Evolutionary conservation across 208 protist genomes (phyloP), one percentile per base, ranked within the genome.

Genomic region (Crithidia thermophila): DNA sequence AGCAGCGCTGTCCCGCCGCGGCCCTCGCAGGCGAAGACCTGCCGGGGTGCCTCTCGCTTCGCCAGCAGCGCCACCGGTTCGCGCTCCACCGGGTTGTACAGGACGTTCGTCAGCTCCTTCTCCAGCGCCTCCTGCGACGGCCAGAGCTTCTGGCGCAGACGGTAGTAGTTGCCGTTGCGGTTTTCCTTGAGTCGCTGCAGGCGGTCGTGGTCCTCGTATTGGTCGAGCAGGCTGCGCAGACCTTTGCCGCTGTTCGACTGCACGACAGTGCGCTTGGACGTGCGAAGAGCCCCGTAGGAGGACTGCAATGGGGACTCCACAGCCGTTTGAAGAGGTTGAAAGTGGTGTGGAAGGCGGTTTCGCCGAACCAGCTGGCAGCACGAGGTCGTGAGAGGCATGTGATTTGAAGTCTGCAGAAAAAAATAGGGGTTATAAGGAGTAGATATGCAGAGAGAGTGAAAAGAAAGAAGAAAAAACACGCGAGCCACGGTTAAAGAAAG

Each of bases 61-160:
- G 84, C 82, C 62, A 94, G 60, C 50, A 90, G 63, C 18, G 59
- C 64, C 0, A 90, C 42, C 39, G 90, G 87, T 30, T 77, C 79
- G 5, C 84, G 83, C 75, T 94, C 87, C n/a, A 86, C 85, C 1
- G 80, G 45, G 70, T 75, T 77, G 60, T 94, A 95, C 16, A 75
- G 53, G 33, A 68, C 13, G 42, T 85, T 72, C 21, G 85, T 95
- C 65, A 91, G 57, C 0, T 43, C 79, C 21, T 46, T 68, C 69
- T 95, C 90, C 33, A 94, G 56, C 3, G 81, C 75, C 65, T 91
- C 87, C 61, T 70, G 55, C 49, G 72, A 83, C 18, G 80, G 85
- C 85, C 87, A 95, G 23, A 95, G 78, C 63, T 85, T 86, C 55
- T 91, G 90, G 27, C 88, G 85, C 21, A 82, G 85, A 2, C 90